Conservation (phyloP, 352 stramenopile genomes). For the Phytophthora colocasiae region DNA sequence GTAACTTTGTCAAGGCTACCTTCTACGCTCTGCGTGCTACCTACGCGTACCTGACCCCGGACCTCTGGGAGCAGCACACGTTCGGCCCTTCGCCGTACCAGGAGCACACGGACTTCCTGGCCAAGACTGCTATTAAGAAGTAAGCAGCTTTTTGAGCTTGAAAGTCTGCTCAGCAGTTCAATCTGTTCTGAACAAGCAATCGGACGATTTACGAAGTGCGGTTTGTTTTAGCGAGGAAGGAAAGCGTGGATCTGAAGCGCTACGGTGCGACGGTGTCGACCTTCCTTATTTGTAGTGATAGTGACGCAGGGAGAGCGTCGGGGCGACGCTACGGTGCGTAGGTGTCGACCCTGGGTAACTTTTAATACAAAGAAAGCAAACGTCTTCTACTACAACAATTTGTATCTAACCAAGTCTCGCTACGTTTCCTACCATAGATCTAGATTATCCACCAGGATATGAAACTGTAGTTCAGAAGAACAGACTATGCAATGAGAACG, state of each 20-base stretch:
- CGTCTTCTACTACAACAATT: slow-evolving; percentile 13
- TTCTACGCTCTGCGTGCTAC: slow-evolving; percentile 98
- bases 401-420: not conserved
- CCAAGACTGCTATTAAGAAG: slow-evolving; percentile 95
- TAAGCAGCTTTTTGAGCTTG: slow-evolving; percentile 48
- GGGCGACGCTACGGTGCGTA: slow-evolving; percentile 92
- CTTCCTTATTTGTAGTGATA: slow-evolving; percentile 63
- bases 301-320: slow-evolving; percentile 72
- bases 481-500: too few relatives aligned
- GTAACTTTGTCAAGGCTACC: slow-evolving; percentile 99
- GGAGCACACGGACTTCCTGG: slow-evolving; percentile 99
- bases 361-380: slow-evolving; percentile 42
- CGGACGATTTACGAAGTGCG: slow-evolving; percentile 31
- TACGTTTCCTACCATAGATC: too few relatives aligned
- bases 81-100: slow-evolving; percentile 96
- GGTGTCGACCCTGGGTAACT: slow-evolving; percentile 74
- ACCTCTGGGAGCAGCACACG: slow-evolving; percentile 98
- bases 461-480: too few relatives aligned
- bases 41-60: slow-evolving; percentile 98
- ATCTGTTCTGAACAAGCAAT: slow-evolving; percentile 37
- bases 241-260: slow-evolving; percentile 86
- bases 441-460: too few relatives aligned
- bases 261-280: slow-evolving; percentile 93
- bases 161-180: slow-evolving; percentile 30
- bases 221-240: slow-evolving; percentile 50